A percentile compares a stretch with the other conserved stretches of the same genome.
phyloP scores from a whole-genome alignment of 1,284 basidiomycete species.

The Neotropicomus parvogracilis region DNA sequence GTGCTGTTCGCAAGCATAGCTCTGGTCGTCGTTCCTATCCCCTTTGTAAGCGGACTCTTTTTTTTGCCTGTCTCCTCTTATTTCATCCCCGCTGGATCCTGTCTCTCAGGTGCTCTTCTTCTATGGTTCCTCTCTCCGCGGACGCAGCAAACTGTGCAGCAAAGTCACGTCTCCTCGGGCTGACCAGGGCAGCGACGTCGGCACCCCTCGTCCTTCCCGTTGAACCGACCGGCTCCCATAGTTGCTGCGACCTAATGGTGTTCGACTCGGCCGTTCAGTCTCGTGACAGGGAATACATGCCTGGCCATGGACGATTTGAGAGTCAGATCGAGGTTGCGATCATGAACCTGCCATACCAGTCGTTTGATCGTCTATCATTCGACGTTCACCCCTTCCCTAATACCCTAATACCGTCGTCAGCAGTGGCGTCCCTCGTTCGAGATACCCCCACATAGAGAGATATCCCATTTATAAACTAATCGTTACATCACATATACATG shows the following conservation, averaged over 20 bases:
- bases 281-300: conserved; percentile 8
- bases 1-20: conserved; percentile 57
- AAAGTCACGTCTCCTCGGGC: conserved; percentile 31
- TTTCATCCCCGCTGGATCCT: too few relatives aligned
- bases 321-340: background rate
- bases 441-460: conserved; percentile 4
- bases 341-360: background rate
- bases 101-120: conserved; percentile 45
- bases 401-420: background rate
- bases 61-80: too few relatives aligned
- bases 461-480: background rate
- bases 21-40: conserved; percentile 57
- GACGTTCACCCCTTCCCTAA: background rate
- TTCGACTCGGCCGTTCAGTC: background rate
- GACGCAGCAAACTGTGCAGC: conserved; percentile 54
- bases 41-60: conserved; percentile 49
- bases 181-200: background rate
- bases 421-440: background rate
- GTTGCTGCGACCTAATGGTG: background rate
- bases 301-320: conserved; percentile 10
- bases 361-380: background rate
- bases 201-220: background rate
- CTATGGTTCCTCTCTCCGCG: conserved; percentile 51
- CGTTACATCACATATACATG: too few relatives aligned
- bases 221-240: background rate